These are phyloP conservation scores for Lachancea quebecensis DNA, from an alignment of 805 yeast genomes.

Conservation along the genomic window DNA sequence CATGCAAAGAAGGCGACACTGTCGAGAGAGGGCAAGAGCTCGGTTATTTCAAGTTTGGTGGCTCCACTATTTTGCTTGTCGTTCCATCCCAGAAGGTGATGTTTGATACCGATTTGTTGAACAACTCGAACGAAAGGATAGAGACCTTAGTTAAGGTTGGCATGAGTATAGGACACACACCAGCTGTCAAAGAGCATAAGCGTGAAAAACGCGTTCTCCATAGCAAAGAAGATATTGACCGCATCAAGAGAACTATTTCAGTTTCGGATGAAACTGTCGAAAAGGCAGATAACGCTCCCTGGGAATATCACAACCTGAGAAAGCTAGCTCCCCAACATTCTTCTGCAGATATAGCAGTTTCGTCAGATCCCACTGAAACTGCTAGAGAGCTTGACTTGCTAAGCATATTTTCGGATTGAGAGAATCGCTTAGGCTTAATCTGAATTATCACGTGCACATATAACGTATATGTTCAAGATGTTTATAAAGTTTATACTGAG, in stretches of 20 bases:
- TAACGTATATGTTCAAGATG: neutral
- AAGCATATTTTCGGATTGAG: neutral
- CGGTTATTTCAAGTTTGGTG: constrained; percentile 95
- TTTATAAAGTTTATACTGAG: neutral
- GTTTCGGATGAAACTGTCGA: constrained; percentile 19
- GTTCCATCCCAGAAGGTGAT: constrained; percentile 44
- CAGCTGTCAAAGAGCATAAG: constrained; percentile 41
- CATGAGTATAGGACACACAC: constrained; percentile 80
- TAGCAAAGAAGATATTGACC: constrained; percentile 21
- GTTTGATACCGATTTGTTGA: constrained; percentile 68
- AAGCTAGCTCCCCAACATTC: neutral
- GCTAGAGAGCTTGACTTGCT: constrained; percentile 1
- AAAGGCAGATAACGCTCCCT: constrained; percentile 17
- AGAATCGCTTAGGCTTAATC: neutral
- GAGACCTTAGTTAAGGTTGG: constrained; percentile 89
- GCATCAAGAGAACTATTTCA: constrained; percentile 26
- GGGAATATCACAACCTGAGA: constrained; percentile 25
- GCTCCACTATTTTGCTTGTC: constrained; percentile 72
- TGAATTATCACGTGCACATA: neutral
- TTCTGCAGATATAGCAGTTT: neutral
- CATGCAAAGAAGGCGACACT: constrained; percentile 52
- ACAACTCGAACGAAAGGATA: constrained; percentile 59
- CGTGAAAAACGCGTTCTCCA: constrained; percentile 37
- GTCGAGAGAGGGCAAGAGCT: constrained; percentile 72
- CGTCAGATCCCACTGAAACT: constrained; percentile 1